Conservation (phyloP, 306 rosid species). For the Vicia sativa region DNA sequence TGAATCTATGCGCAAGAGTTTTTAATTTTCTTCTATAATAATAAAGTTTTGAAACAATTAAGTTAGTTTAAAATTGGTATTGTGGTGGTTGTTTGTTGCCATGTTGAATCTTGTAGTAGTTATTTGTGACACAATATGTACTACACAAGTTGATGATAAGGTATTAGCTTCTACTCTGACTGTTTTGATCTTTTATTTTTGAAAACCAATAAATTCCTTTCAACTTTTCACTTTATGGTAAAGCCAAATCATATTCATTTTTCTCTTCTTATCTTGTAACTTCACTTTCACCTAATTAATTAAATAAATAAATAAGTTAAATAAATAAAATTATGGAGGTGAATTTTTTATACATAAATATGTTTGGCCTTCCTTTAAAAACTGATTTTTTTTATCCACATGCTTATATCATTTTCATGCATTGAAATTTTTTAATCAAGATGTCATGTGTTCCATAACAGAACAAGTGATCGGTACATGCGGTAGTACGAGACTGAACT, state of each 20-base stretch:
- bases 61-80: background rate
- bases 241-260: background rate
- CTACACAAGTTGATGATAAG: constrained; percentile 42
- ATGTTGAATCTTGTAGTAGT: constrained; percentile 37
- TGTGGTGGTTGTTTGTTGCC: background rate
- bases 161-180: constrained; percentile 37
- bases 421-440: too few relatives aligned
- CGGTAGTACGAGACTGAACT: too few relatives aligned
- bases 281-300: background rate
- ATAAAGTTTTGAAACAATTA: background rate
- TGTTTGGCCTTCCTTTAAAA: too few relatives aligned
- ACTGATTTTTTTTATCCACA: too few relatives aligned
- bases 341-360: too few relatives aligned
- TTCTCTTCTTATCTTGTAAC: constrained; percentile 2
- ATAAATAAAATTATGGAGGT: too few relatives aligned
- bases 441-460: too few relatives aligned
- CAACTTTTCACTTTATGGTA: constrained; percentile 37
- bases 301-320: too few relatives aligned
- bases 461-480: too few relatives aligned
- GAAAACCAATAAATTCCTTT: constrained; percentile 54
- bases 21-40: background rate
- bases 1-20: background rate
- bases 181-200: constrained; percentile 55
- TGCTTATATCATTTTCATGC: too few relatives aligned
- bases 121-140: constrained; percentile 20